phyloP scores from a whole-genome alignment of 495 filamentous ascomycete species.

The Usnea hakonensis region DNA sequence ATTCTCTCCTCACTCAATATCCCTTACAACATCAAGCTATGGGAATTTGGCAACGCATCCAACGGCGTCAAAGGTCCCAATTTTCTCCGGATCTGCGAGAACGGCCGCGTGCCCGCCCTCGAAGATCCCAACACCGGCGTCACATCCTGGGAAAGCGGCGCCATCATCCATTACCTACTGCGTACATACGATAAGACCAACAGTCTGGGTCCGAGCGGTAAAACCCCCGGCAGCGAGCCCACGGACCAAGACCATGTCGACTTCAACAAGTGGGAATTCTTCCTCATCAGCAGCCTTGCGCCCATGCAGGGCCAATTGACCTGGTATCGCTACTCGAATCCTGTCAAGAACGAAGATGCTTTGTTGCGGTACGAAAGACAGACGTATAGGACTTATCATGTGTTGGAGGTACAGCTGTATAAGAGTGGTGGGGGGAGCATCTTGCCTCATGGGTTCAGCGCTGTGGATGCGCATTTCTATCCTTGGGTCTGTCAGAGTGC shows the following conservation, averaged over 20 bases:
- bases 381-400: constrained; percentile 34
- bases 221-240: constrained; percentile 21
- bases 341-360: constrained; percentile 35
- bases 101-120: constrained; percentile 26
- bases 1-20: constrained; percentile 26
- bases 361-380: constrained; percentile 34
- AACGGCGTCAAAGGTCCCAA: constrained; percentile 27
- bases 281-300: constrained; percentile 35
- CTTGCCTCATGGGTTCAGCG: constrained; percentile 30
- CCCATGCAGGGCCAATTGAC: constrained; percentile 39
- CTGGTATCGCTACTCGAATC: constrained; percentile 35
- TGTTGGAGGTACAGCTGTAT: constrained; percentile 37
- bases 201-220: constrained; percentile 25
- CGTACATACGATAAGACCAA: constrained; percentile 60
- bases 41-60: constrained; percentile 24
- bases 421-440: constrained; percentile 35
- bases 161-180: constrained; percentile 63
- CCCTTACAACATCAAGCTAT: constrained; percentile 26
- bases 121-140: constrained; percentile 38
- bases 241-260: constrained; percentile 37
- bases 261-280: constrained; percentile 43
- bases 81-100: constrained; percentile 26
- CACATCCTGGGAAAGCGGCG: constrained; percentile 52
- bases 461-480: constrained; percentile 40
- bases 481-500: constrained; percentile 37